These are phyloP conservation scores for Sinapis alba DNA, from an alignment of 441 rosid genomes.

Conservation along the genomic window DNA sequence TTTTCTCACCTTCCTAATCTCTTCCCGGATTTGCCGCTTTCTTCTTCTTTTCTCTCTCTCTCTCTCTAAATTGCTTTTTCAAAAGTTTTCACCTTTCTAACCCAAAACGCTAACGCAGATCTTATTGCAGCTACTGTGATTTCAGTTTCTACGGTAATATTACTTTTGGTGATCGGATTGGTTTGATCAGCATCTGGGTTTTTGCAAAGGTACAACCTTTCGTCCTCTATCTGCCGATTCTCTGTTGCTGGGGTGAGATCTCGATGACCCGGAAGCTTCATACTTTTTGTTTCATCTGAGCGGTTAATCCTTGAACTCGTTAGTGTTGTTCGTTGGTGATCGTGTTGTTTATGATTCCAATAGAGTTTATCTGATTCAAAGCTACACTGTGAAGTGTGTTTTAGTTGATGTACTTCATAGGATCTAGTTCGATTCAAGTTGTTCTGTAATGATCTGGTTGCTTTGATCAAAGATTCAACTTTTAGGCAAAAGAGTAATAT, in stretches of 20 bases:
- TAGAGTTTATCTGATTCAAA: neutral
- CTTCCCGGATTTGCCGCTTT: constrained; percentile 42
- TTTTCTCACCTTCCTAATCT: constrained; percentile 28
- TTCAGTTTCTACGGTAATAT: neutral
- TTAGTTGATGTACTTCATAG: constrained; percentile 22
- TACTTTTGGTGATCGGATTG: neutral
- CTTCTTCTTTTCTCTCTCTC: constrained; percentile 13
- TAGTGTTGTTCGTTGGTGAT: constrained; percentile 22
- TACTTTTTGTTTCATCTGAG: constrained; percentile 5
- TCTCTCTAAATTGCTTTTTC: constrained; percentile 8
- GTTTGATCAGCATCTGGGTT: constrained; percentile 38
- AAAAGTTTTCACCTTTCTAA: constrained; percentile 28
- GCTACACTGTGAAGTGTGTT: constrained; percentile 23
- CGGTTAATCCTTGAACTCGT: constrained; percentile 21
- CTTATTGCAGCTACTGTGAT: constrained; percentile 30
- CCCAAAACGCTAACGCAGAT: constrained; percentile 34
- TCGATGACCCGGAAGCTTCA: constrained; percentile 2
- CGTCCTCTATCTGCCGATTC: neutral
- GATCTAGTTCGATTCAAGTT: constrained; percentile 23
- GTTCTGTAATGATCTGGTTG: neutral
- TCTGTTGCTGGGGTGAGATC: constrained; percentile 23
- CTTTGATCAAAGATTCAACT: constrained; percentile 19
- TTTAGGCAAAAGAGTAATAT: neutral
- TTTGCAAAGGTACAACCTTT: constrained; percentile 28
- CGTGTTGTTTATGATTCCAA: constrained; percentile 3